A percentile compares a stretch with the other conserved stretches of the same genome.
Evolutionary conservation across 176 grass and related monocot genomes (phyloP).

Genomic region (Carex cristatella): DNA sequence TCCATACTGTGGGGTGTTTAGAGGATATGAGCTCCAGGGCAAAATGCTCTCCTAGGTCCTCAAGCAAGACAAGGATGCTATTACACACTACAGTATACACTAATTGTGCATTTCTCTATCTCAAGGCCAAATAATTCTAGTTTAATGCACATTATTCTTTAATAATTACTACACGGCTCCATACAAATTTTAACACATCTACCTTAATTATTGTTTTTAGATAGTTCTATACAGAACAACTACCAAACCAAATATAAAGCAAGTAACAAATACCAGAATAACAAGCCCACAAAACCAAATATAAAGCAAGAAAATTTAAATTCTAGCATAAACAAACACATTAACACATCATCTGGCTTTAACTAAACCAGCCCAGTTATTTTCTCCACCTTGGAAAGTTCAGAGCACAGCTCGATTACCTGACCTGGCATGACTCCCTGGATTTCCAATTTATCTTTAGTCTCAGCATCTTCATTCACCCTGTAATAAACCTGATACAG

Average conservation of each 20-base stretch:
- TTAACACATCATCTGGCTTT: not conserved
- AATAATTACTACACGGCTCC: not conserved
- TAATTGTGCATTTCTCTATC: not conserved
- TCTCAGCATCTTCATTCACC: slow-evolving; percentile 41
- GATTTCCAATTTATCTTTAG: not conserved
- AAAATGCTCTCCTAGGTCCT: not conserved
- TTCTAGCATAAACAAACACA: not conserved
- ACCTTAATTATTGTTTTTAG: not conserved
- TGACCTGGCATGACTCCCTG: not conserved
- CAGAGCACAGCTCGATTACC: no score
- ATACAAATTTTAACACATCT: not conserved
- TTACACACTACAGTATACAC: not conserved
- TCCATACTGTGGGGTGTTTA: no score
- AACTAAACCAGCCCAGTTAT: not conserved
- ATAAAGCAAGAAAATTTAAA: not conserved
- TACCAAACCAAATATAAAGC: not conserved
- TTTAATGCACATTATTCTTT: not conserved
- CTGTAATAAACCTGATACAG: slow-evolving; percentile 43
- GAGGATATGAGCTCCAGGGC: not conserved
- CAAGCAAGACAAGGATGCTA: not conserved
- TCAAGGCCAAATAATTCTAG: not conserved
- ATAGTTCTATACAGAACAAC: not conserved
- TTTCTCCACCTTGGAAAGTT: not conserved
- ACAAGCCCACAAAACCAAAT: not conserved
- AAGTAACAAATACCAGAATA: not conserved